These are phyloP conservation scores for Triticum aestivum DNA, from an alignment of 176 grass and related monocot species.

Conservation along the genomic window IWGSC_CS_RefSeq_v2.1 NC_057809.1:493165681-493166180, in stretches of 20 bases:
- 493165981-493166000: constrained; percentile 43
- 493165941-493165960: not conserved
- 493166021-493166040: constrained; percentile 60
- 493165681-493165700: not conserved
- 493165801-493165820: constrained; percentile 96
- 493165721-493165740: not conserved
- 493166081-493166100: constrained; percentile 74
- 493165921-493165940: not conserved
- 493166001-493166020: constrained; percentile 87
- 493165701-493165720: not conserved
- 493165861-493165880: constrained; percentile 62
- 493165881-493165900: not conserved
- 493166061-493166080: constrained; percentile 72
- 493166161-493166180: constrained; percentile 81
- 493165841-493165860: constrained; percentile 93
- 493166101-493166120: constrained; percentile 84
- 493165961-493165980: not conserved
- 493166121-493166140: constrained; percentile 98
- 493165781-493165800: constrained; percentile 88
- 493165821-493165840: constrained; percentile 91
- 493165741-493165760: not conserved
- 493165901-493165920: not conserved
- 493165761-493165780: constrained; percentile 66
- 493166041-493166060: constrained; percentile 69
- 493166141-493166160: constrained; percentile 99